Percentiles rank a stretch among this genome's conserved stretches.
Evolutionary conservation across 2,329 filamentous ascomycete species (phyloP).

Genomic region (Fusarium domesticum): DNA sequence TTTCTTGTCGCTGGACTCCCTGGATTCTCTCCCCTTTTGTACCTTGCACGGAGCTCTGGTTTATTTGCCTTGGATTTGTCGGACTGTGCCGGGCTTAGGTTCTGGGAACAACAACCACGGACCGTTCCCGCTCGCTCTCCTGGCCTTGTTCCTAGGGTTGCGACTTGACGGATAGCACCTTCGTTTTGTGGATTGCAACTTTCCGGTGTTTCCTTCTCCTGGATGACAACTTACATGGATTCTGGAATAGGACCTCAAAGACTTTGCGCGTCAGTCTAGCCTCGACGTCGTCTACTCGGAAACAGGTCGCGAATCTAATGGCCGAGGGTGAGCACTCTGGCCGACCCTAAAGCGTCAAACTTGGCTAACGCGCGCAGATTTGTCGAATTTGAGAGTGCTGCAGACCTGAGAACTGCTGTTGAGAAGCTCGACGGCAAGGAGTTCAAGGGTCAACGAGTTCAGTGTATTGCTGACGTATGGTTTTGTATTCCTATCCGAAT

Average conservation of each 20-base stretch:
- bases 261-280: slow-evolving; percentile 95
- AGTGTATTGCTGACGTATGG: slow-evolving; percentile 78
- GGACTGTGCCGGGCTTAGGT: slow-evolving; percentile 28
- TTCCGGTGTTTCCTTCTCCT: slow-evolving; percentile 40
- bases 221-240: slow-evolving; percentile 75
- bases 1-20: slow-evolving; percentile 50
- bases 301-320: slow-evolving; percentile 60
- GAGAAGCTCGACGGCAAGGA: slow-evolving; percentile 92
- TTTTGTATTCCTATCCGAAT: slow-evolving; percentile 4
- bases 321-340: slow-evolving; percentile 72
- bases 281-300: slow-evolving; percentile 98
- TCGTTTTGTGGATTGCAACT: slow-evolving; percentile 37
- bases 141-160: slow-evolving; percentile 30
- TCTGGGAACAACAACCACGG: slow-evolving; percentile 29
- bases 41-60: slow-evolving; percentile 32
- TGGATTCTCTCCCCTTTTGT: slow-evolving; percentile 35
- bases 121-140: slow-evolving; percentile 24
- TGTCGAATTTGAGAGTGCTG: slow-evolving; percentile 93
- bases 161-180: slow-evolving; percentile 39
- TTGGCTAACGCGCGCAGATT: slow-evolving; percentile 58
- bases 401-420: slow-evolving; percentile 84
- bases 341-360: background rate
- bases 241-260: slow-evolving; percentile 95
- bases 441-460: slow-evolving; percentile 86
- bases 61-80: slow-evolving; percentile 29